Percentiles rank a stretch among this genome's conserved stretches.
These are phyloP conservation scores for Skeletonema marinoi DNA, from an alignment of 108 stramenopile genomes.

Conservation along the genomic window DNA sequence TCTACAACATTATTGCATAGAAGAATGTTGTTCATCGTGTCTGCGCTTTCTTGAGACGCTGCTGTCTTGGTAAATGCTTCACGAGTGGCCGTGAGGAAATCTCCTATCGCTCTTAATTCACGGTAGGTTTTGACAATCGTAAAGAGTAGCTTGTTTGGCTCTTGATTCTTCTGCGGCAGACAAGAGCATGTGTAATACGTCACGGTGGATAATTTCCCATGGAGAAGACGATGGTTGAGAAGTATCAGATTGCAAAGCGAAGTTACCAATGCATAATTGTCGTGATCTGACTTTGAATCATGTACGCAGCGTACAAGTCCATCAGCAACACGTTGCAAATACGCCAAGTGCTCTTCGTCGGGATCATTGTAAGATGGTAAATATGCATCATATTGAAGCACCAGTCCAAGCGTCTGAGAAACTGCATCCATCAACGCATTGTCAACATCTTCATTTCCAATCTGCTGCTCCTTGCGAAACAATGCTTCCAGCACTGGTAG, in stretches of 20 bases:
- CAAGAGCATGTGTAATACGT: conserved; percentile 25
- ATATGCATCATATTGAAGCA: conserved; percentile 70
- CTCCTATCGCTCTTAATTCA: conserved; percentile 58
- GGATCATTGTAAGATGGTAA: conserved; percentile 64
- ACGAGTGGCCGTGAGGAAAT: conserved; percentile 40
- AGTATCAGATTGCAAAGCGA: conserved; percentile 30
- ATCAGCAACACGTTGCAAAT: conserved; percentile 46
- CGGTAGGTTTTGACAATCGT: conserved; percentile 53
- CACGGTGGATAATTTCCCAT: conserved; percentile 34
- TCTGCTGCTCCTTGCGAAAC: background rate
- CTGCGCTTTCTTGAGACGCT: background rate
- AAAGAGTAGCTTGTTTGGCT: conserved; percentile 30
- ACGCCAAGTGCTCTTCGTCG: conserved; percentile 44
- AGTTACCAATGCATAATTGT: background rate
- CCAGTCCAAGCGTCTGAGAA: conserved; percentile 31
- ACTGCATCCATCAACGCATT: conserved; percentile 28
- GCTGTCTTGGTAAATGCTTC: conserved; percentile 5
- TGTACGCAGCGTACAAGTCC: conserved; percentile 6
- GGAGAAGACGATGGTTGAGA: conserved; percentile 59
- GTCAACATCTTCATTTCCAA: background rate
- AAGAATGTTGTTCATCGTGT: conserved; percentile 4
- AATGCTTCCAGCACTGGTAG: conserved; percentile 23
- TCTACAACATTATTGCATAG: conserved; percentile 4
- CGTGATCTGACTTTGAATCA: background rate
- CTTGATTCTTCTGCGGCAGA: background rate